A percentile compares a stretch with the other conserved stretches of the same genome.
Evolutionary conservation across 2,329 filamentous ascomycete species (phyloP).

Genomic region (Thielaviopsis musarum): DNA sequence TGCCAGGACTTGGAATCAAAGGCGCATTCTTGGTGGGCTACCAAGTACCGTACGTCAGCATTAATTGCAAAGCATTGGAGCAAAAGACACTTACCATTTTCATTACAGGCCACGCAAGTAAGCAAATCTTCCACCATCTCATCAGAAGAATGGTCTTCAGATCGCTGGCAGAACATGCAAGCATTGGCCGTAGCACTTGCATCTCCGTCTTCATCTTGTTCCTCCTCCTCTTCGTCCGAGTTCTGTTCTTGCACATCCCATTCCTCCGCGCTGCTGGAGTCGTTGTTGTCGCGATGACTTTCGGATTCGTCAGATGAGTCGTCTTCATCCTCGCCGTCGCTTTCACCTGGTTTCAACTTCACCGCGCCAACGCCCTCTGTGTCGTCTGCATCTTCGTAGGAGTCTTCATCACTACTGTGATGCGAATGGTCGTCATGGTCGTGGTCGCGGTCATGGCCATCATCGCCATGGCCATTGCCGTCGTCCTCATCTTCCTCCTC

Average conservation of each 20-base stretch:
- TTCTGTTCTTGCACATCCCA: conserved; percentile 42
- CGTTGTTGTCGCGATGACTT: conserved; percentile 25
- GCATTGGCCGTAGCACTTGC: conserved; percentile 31
- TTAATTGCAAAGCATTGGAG: conserved; percentile 16
- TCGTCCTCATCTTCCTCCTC: conserved; percentile 16
- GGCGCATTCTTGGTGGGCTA: conserved; percentile 86
- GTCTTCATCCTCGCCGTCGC: conserved; percentile 24
- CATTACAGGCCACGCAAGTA: conserved; percentile 59
- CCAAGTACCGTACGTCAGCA: conserved; percentile 7
- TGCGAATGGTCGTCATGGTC: conserved; percentile 5
- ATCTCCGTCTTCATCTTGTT: conserved; percentile 32
- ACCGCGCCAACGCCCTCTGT: conserved; percentile 6
- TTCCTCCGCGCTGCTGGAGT: conserved; percentile 38
- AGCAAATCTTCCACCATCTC: conserved; percentile 70
- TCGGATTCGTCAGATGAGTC: conserved; percentile 19
- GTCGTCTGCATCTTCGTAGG: conserved; percentile 12
- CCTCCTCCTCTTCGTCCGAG: conserved; percentile 33
- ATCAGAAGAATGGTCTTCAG: conserved; percentile 67
- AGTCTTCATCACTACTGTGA: conserved; percentile 16
- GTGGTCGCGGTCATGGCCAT: conserved; percentile 16
- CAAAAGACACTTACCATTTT: conserved; percentile 48
- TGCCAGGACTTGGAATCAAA: conserved; percentile 34
- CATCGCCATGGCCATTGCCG: conserved; percentile 21
- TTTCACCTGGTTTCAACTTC: conserved; percentile 11
- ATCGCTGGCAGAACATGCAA: conserved; percentile 62